Percentiles rank a stretch among this genome's conserved stretches.
phyloP scores from a whole-genome alignment of 495 filamentous ascomycete genomes.

The Daldinia vernicosa region DNA sequence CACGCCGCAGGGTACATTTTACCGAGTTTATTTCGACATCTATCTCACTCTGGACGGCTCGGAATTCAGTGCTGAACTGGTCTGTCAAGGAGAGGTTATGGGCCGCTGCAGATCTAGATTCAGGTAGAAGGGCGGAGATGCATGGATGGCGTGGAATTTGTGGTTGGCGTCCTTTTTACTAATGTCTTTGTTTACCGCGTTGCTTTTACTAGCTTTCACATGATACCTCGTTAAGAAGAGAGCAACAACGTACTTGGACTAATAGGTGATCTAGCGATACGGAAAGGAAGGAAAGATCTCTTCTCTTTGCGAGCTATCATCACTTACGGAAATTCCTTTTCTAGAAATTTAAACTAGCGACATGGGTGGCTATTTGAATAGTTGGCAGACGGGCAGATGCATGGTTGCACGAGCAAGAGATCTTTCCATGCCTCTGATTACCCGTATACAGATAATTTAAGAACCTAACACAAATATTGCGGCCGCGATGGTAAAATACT shows the following conservation, averaged over 20 bases:
- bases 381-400: slow-evolving; percentile 6
- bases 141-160: slow-evolving; percentile 1
- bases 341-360: slow-evolving; percentile 15
- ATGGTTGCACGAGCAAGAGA: slow-evolving; percentile 22
- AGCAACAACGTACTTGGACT: slow-evolving; percentile 25
- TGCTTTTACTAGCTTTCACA: slow-evolving; percentile 36
- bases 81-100: slow-evolving; percentile 99
- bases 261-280: slow-evolving; percentile 17
- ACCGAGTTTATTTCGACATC: slow-evolving; percentile 81
- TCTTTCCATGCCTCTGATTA: slow-evolving; percentile 16
- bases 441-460: slow-evolving; percentile 20
- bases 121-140: slow-evolving; percentile 50
- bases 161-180: slow-evolving; percentile 21
- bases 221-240: slow-evolving; percentile 39
- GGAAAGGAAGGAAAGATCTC: slow-evolving; percentile 12
- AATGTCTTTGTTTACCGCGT: slow-evolving; percentile 28
- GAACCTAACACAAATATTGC: slow-evolving; percentile 13
- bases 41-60: slow-evolving; percentile 96
- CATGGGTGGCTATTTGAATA: slow-evolving; percentile 7
- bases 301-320: slow-evolving; percentile 1
- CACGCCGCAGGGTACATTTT: slow-evolving; percentile 97
- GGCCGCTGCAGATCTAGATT: slow-evolving; percentile 93
- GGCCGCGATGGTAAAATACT: background rate
- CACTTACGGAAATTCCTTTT: slow-evolving; percentile 15
- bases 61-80: slow-evolving; percentile 97